Percentiles rank a stretch among this genome's conserved stretches.
Conservation (phyloP, 352 stramenopile species). For the Bremia lactucae region DNA sequence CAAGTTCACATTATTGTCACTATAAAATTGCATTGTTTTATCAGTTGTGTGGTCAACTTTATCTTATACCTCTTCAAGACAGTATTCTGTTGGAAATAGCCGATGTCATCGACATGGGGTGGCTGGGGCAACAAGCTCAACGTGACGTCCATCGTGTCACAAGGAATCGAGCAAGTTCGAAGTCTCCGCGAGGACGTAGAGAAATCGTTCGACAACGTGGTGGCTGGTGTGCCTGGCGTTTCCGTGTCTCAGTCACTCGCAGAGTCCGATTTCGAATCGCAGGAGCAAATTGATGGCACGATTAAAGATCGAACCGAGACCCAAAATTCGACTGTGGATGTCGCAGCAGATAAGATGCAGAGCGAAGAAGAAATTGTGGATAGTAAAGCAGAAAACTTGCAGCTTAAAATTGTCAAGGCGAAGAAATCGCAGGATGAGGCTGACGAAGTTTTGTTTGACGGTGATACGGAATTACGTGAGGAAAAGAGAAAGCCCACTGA, state of each 20-base stretch:
- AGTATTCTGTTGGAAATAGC: too few species aligned
- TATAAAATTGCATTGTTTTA: too few species aligned
- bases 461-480: background rate
- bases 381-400: background rate
- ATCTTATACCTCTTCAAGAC: too few species aligned
- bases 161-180: slow-evolving; percentile 73
- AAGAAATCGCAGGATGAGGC: background rate
- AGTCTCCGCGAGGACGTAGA: slow-evolving; percentile 80
- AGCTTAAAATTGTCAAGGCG: background rate
- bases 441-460: slow-evolving; percentile 1
- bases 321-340: too few species aligned
- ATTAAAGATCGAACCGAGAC: too few species aligned
- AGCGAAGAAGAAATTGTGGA: background rate
- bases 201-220: slow-evolving; percentile 81
- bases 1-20: too few species aligned
- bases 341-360: background rate
- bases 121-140: slow-evolving; percentile 64
- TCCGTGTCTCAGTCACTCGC: slow-evolving; percentile 13
- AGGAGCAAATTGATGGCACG: slow-evolving; percentile 4
- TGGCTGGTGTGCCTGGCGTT: slow-evolving; percentile 23
- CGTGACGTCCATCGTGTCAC: slow-evolving; percentile 73
- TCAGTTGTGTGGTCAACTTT: too few species aligned
- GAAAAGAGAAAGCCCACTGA: background rate
- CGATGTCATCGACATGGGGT: slow-evolving; percentile 28
- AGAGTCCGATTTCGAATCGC: slow-evolving; percentile 3